Evolutionary conservation across 768 basidiomycete species (phyloP), one percentile per base, ranked within the genome.

Genomic region (Dentipellis fragilis): DNA sequence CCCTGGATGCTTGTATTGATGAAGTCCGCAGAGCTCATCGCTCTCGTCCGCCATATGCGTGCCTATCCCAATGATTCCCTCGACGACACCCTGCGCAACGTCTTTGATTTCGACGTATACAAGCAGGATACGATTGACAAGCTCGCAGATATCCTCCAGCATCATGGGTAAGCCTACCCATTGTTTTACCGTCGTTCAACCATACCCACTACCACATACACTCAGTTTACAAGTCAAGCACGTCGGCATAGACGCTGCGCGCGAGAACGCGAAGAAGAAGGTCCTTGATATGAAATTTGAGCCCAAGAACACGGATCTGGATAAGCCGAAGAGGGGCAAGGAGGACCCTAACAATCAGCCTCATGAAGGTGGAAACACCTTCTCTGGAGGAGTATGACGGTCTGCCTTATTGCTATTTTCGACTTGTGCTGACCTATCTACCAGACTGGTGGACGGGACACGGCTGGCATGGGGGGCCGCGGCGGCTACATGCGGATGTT

Each of bases 21-120:
- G 29, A 0, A 10, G 38, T 9, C 39, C 8, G 49, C 62, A 85
- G 84, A 86, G 59, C 67, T 86, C 37, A 84, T 86, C 64, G 84
- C 82, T 62, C 71, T 86, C 23, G 76, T 85, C 2, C 73, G 77
- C 45, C 84, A 86, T 62, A 74, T 86, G 71, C 79, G 74, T 58
- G 75, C 79, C 2, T 85, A 80, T 58, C 81, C 83, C 0, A 64
- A 70, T 19, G 84, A 85, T 64, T 66, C 78, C 0, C 68, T 85
- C 10, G 82, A 78, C n/a, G 73, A 75, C 42, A 77, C 79, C 7
- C 67, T 86, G 14, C 72, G 84, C 14, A 86, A 85, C 61, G 72
- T 85, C 10, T 86, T 86, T 60, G 84, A 86, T 63, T 86, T 84
- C 55, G 84, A 86, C 62, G 73, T 86, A 6, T 83, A 82, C 65